Percentiles rank a stretch among this genome's conserved stretches.
phyloP scores from a whole-genome alignment of 371 early-diverging fungal genomes.

The Coemansia sp. region DNA sequence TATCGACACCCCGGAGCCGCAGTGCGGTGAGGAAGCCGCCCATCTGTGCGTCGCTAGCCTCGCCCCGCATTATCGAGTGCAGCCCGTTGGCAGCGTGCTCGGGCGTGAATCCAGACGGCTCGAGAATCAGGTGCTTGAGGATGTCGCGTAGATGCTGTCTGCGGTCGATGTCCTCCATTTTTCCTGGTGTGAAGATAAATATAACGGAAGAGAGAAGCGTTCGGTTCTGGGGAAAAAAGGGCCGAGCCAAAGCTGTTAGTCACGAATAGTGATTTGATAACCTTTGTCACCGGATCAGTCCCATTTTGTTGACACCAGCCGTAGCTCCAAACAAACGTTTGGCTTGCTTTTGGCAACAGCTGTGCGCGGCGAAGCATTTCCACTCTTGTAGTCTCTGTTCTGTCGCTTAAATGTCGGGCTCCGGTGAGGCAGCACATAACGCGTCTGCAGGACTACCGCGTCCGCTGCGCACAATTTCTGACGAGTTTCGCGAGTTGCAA shows the following conservation, averaged over 20 bases:
- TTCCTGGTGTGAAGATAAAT: not conserved
- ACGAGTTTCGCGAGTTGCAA: slow-evolving; percentile 43
- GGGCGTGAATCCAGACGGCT: slow-evolving; percentile 70
- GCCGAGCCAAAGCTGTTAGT: no score
- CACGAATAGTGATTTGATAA: not conserved
- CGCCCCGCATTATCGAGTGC: slow-evolving; percentile 73
- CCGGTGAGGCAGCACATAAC: not conserved
- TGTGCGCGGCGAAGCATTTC: not conserved
- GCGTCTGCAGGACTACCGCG: not conserved
- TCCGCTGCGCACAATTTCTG: slow-evolving; percentile 31
- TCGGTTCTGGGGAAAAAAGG: no score
- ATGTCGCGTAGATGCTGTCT: slow-evolving; percentile 45
- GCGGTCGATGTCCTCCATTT: slow-evolving; percentile 1
- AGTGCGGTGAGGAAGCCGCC: slow-evolving; percentile 81
- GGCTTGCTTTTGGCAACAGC: not conserved
- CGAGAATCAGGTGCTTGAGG: slow-evolving; percentile 63
- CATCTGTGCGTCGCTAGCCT: slow-evolving; percentile 79
- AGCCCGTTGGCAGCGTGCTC: slow-evolving; percentile 67
- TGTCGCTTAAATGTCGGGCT: not conserved
- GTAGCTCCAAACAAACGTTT: not conserved
- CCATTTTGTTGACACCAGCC: not conserved
- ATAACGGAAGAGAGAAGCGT: not conserved
- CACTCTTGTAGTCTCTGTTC: not conserved
- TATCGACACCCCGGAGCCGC: slow-evolving; percentile 68
- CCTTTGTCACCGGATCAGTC: not conserved